Conservation (phyloP, 2,329 filamentous ascomycete genomes). For the Trichophyton verrucosum region DNA sequence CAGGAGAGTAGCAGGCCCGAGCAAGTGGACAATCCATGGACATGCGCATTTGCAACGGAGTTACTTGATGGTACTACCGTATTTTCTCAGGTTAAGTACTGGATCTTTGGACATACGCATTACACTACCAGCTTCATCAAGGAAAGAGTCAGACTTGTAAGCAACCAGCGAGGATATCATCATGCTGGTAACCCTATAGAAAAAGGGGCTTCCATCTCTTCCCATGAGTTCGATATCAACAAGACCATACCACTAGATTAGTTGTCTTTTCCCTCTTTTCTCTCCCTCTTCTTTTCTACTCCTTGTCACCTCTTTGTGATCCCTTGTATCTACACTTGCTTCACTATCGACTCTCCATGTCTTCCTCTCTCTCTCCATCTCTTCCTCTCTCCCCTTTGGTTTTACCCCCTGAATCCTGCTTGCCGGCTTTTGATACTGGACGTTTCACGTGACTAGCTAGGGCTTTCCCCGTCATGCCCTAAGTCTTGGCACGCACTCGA, state of each 20-base stretch:
- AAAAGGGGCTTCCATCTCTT: no score
- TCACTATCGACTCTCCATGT: neutral
- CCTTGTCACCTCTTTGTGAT: neutral
- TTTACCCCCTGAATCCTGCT: no score
- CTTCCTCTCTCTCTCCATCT: neutral
- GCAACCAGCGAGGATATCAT: conserved; percentile 31
- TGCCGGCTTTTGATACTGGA: no score
- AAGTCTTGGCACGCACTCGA: conserved; percentile 14
- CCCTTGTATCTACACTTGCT: neutral
- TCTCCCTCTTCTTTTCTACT: neutral
- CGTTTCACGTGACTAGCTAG: conserved; percentile 1
- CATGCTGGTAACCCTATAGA: neutral
- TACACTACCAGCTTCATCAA: conserved; percentile 26
- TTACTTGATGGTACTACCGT: conserved; percentile 22
- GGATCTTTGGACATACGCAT: conserved; percentile 34
- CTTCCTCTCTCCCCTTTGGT: neutral
- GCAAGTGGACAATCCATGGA: conserved; percentile 31
- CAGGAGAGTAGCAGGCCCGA: conserved; percentile 22
- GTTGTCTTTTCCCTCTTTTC: neutral
- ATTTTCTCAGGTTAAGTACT: conserved; percentile 25
- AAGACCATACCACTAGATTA: neutral
- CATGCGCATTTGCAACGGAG: conserved; percentile 32
- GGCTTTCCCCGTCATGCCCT: conserved; percentile 15
- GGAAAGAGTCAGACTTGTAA: conserved; percentile 23
- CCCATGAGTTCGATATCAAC: neutral